Base-by-base conservation (phyloP, 164 flowering plant species). In the Chimonanthus salicifolius region DNA sequence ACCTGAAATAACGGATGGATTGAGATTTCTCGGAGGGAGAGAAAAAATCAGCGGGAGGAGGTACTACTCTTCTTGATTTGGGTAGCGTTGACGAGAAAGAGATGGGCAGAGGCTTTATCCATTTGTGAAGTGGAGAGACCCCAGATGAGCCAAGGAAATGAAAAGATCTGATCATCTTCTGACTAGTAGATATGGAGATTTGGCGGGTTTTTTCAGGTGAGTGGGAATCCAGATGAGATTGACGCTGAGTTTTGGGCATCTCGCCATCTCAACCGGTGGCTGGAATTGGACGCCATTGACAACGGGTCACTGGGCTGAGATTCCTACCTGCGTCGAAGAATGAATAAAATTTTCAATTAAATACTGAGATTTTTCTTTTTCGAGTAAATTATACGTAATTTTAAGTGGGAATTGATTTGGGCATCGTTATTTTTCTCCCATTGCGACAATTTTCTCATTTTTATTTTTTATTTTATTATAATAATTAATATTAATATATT, bases 91-190 rank as follows among this genome's bases (percentile, higher is more conserved):
- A 48, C 15, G 62, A 47, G 50, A 62, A 60, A 10, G 46, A 15
- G 60, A 64, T 8, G 49, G 58, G 62, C 33, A 63, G 69, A 50
- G 68, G 70, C 46, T 44, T 60, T 69, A 64, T 72, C 74, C 68
- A 72, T 64, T 49, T 72, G 45, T 72, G 67, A 10, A 72, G 64
- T 16, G 68, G 74, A 64, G 74, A 64, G 62, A 44, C 69, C 62
- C 74, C 74, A 68, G 7, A 5, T 0, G 60, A 48, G 21, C 63
- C 63, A 11, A 70, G 13, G n/a, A 58, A 33, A 44, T 64, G 69
- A 33, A 72, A 33, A 49, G 50, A 47, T 64, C 74, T 72, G 6
- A 72, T 48, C 74, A 72, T 72, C 47, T 70, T 82, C 81, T 72
- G 81, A 10, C 3, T 6, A 45, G 47, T 15, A 16, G 5, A 10